A percentile compares a stretch with the other conserved stretches of the same genome.
phyloP scores from a whole-genome alignment of 2,329 filamentous ascomycete species.

The Fusarium setosum region DNA sequence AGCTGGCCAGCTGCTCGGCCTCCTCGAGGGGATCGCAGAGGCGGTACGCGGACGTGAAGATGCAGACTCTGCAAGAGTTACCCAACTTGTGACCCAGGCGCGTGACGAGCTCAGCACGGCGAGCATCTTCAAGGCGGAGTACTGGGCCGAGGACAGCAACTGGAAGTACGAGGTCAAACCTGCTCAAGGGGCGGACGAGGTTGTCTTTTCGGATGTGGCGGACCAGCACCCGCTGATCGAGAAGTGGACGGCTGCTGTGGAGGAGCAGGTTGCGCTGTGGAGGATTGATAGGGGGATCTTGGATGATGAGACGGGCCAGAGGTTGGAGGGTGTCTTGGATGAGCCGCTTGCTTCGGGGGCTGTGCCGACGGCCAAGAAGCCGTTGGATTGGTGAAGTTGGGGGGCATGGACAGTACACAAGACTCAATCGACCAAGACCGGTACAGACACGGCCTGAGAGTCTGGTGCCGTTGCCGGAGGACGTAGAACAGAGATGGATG shows the following conservation, averaged over 20 bases:
- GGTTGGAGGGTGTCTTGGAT: conserved; percentile 41
- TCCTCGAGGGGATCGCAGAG: conserved; percentile 76
- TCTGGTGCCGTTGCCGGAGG: too few species aligned
- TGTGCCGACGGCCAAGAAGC: conserved; percentile 44
- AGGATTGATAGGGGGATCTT: conserved; percentile 48
- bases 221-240: conserved; percentile 73
- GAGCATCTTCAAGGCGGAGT: conserved; percentile 72
- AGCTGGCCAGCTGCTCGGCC: conserved; percentile 80
- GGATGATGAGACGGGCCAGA: conserved; percentile 47
- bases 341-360: conserved; percentile 42
- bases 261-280: conserved; percentile 48
- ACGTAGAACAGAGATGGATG: neutral
- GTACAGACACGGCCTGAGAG: neutral
- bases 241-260: conserved; percentile 65
- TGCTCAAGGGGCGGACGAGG: conserved; percentile 51
- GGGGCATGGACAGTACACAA: neutral
- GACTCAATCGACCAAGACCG: too few species aligned
- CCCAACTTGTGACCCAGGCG: conserved; percentile 52
- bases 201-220: conserved; percentile 72
- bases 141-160: conserved; percentile 76
- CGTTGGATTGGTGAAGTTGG: conserved; percentile 52
- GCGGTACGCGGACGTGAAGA: conserved; percentile 53
- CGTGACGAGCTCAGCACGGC: conserved; percentile 69
- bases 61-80: conserved; percentile 18
- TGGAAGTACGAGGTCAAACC: conserved; percentile 72